Conservation (phyloP, 345 rosid genomes). For the Aethionema arabicum region DNA sequence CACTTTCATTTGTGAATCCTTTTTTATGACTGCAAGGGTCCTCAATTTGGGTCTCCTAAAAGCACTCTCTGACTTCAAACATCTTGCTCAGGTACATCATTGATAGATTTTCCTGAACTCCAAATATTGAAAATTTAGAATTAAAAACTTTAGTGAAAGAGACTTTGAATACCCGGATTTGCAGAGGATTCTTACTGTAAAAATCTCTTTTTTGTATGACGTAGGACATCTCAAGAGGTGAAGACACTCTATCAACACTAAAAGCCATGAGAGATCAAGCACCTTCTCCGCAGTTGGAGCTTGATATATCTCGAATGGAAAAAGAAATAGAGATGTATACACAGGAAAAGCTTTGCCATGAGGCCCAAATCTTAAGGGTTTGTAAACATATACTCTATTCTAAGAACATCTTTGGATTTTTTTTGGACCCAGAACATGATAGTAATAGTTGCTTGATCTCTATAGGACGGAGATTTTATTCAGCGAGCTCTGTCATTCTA, state of each 20-base stretch:
- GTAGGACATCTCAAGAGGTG: conserved; percentile 85
- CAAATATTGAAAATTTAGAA: conserved; percentile 16
- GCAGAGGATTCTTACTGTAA: not conserved
- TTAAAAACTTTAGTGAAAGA: not conserved
- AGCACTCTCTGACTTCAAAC: conserved; percentile 97
- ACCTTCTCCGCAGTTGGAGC: conserved; percentile 61
- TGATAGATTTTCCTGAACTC: not conserved
- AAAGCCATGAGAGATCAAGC: conserved; percentile 73
- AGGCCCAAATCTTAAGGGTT: conserved; percentile 96
- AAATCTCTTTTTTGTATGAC: not conserved
- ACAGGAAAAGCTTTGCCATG: conserved; percentile 92
- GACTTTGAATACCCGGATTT: not conserved
- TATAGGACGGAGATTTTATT: conserved; percentile 73
- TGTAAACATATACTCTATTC: conserved; percentile 29
- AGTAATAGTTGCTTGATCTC: conserved; percentile 17
- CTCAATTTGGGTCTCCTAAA: conserved; percentile 92
- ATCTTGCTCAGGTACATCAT: conserved; percentile 80
- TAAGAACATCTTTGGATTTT: conserved; percentile 5
- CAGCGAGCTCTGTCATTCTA: conserved; percentile 86
- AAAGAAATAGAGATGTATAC: conserved; percentile 71
- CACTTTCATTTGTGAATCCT: conserved; percentile 89
- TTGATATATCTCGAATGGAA: conserved; percentile 72
- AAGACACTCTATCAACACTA: conserved; percentile 65
- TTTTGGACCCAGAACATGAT: conserved; percentile 9
- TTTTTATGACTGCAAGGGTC: conserved; percentile 98